A percentile compares a stretch with the other conserved stretches of the same genome.
phyloP scores from a whole-genome alignment of 2,329 filamentous ascomycete genomes.

The Didymella arachidicola region DNA sequence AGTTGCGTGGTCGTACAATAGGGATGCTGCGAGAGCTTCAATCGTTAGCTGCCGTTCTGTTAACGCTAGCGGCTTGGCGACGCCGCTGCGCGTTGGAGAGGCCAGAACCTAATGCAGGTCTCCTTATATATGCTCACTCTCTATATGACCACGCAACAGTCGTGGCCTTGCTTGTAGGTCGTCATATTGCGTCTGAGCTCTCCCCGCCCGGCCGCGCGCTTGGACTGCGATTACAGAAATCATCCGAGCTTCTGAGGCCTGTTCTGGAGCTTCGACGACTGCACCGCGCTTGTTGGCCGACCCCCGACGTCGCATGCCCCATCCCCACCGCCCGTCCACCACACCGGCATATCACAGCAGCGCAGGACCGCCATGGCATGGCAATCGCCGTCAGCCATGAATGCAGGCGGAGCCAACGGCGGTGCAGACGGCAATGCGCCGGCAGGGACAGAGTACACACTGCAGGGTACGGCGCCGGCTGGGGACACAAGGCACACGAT shows the following conservation, averaged over 20 bases:
- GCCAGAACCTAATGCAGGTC: slow-evolving; percentile 9
- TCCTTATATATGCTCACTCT: slow-evolving; percentile 5
- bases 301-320: slow-evolving; percentile 42
- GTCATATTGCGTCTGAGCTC: neutral
- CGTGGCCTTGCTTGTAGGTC: neutral
- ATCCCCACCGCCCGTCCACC: slow-evolving; percentile 35
- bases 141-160: slow-evolving; percentile 1
- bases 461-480: slow-evolving; percentile 64
- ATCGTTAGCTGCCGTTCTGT: slow-evolving; percentile 5
- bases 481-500: slow-evolving; percentile 15
- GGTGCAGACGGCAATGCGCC: slow-evolving; percentile 59
- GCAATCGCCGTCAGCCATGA: slow-evolving; percentile 72
- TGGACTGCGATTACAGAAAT: slow-evolving; percentile 22
- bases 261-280: slow-evolving; percentile 28
- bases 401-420: slow-evolving; percentile 62
- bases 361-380: slow-evolving; percentile 66
- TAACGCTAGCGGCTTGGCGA: slow-evolving; percentile 1
- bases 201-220: neutral
- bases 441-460: slow-evolving; percentile 73
- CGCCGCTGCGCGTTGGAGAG: neutral
- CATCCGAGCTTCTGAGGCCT: slow-evolving; percentile 35
- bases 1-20: slow-evolving; percentile 13
- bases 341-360: slow-evolving; percentile 31
- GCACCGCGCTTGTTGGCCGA: slow-evolving; percentile 28
- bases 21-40: slow-evolving; percentile 15